Evolutionary conservation across 768 basidiomycete genomes (phyloP).

Genomic region (Lactarius hatsudake): DNA sequence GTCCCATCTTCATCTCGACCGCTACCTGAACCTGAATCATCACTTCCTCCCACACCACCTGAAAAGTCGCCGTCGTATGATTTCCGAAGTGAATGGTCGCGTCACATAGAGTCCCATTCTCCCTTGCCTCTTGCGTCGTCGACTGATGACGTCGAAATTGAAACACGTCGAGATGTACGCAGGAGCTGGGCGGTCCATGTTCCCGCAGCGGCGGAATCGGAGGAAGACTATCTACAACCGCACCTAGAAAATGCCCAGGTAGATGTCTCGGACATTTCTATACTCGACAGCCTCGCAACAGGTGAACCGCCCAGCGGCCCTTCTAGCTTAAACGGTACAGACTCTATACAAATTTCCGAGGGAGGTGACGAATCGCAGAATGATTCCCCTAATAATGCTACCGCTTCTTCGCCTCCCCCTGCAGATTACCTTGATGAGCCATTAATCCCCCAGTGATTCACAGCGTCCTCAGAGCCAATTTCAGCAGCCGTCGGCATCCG

Average conservation of each 20-base stretch:
- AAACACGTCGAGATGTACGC: constrained; percentile 13
- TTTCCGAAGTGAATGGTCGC: neutral
- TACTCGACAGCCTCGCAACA: neutral
- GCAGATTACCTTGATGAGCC: neutral
- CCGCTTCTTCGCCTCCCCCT: neutral
- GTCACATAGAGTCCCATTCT: constrained; percentile 1
- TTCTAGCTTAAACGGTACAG: neutral
- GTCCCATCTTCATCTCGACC: constrained; percentile 1
- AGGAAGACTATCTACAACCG: neutral
- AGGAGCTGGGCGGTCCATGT: constrained; percentile 4
- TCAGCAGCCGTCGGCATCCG: neutral
- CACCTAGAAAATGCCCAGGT: neutral
- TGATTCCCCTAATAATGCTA: neutral
- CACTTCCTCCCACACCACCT: constrained; percentile 12
- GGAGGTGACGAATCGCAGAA: neutral
- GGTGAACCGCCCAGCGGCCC: neutral
- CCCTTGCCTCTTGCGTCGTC: neutral
- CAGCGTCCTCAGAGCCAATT: neutral
- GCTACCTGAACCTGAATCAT: neutral
- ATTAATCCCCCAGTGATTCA: neutral
- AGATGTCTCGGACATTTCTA: neutral
- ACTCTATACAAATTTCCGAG: neutral
- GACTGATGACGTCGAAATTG: constrained; percentile 13
- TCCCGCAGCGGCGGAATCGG: neutral
- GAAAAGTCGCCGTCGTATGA: constrained; percentile 5